Conservation (phyloP, 2,329 filamentous ascomycete genomes). For the Dactylellina haptotyla region DNA sequence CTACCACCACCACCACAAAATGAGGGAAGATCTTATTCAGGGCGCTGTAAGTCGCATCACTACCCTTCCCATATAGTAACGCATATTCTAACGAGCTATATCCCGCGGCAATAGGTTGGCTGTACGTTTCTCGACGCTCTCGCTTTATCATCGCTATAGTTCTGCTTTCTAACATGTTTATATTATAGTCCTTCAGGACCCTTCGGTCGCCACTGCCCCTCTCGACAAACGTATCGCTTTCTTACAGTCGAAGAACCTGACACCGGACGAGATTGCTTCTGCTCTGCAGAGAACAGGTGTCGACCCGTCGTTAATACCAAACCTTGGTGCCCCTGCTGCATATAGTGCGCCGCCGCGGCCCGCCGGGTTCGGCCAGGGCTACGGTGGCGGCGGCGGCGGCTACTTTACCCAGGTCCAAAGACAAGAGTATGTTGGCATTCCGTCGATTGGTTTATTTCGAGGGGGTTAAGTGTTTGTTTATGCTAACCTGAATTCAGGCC, state of each 20-base stretch:
- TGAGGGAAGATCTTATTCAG: slow-evolving; percentile 53
- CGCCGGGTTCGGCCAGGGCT: slow-evolving; percentile 63
- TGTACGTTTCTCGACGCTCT: slow-evolving; percentile 18
- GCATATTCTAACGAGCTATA: slow-evolving; percentile 5
- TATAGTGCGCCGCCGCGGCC: slow-evolving; percentile 62
- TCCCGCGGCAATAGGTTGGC: slow-evolving; percentile 20
- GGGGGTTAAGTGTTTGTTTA: too few relatives aligned
- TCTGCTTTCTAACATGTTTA: slow-evolving; percentile 20
- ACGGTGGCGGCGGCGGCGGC: slow-evolving; percentile 40
- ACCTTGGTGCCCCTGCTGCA: slow-evolving; percentile 64
- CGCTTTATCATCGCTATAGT: not conserved
- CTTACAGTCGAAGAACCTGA: slow-evolving; percentile 94
- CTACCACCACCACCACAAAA: slow-evolving; percentile 23
- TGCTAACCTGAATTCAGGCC: slow-evolving; percentile 51
- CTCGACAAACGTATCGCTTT: slow-evolving; percentile 93
- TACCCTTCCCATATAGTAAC: not conserved
- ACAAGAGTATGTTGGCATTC: slow-evolving; percentile 52
- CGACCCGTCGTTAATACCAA: slow-evolving; percentile 64
- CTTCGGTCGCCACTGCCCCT: slow-evolving; percentile 87
- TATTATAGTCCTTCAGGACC: slow-evolving; percentile 84
- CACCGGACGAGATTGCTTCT: slow-evolving; percentile 89
- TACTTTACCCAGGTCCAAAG: slow-evolving; percentile 45
- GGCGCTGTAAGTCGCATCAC: slow-evolving; percentile 40
- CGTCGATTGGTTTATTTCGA: not conserved
- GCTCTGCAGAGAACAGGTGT: slow-evolving; percentile 80